Percentiles rank a stretch among this genome's conserved stretches.
Conservation (phyloP, 352 stramenopile genomes). For the Sclerospora graminicola region DNA sequence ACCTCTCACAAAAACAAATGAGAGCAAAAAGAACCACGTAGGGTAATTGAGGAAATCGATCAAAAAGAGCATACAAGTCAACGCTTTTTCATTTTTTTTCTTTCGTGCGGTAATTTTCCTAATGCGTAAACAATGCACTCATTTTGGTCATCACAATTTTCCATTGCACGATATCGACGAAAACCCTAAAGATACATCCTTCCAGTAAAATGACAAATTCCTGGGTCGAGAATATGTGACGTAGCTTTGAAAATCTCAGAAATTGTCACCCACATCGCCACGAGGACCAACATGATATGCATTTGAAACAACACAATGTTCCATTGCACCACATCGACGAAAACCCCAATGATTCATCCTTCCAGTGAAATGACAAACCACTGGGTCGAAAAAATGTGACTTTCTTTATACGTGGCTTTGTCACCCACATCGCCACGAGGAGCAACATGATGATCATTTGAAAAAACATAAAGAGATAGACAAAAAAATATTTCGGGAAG, state of each 20-base stretch:
- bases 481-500: slow-evolving; percentile 64
- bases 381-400: slow-evolving; percentile 74
- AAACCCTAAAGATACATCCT: slow-evolving; percentile 77
- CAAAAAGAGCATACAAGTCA: slow-evolving; percentile 78
- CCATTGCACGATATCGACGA: slow-evolving; percentile 85
- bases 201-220: slow-evolving; percentile 78
- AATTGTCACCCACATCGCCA: slow-evolving; percentile 87
- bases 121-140: no score
- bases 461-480: slow-evolving; percentile 71
- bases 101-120: slow-evolving; percentile 74
- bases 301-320: slow-evolving; percentile 81
- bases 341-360: slow-evolving; percentile 77
- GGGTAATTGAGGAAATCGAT: no score
- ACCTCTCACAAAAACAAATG: no score
- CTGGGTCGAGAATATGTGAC: slow-evolving; percentile 79
- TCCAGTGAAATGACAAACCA: slow-evolving; percentile 78
- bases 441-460: slow-evolving; percentile 83
- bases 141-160: slow-evolving; percentile 87
- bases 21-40: no score
- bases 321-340: slow-evolving; percentile 85
- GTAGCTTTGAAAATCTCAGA: no score
- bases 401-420: slow-evolving; percentile 72
- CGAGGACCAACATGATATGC: slow-evolving; percentile 78
- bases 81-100: slow-evolving; percentile 74
- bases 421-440: slow-evolving; percentile 80